phyloP scores from a whole-genome alignment of 306 rosid species.

The Quercus ilex region DNA sequence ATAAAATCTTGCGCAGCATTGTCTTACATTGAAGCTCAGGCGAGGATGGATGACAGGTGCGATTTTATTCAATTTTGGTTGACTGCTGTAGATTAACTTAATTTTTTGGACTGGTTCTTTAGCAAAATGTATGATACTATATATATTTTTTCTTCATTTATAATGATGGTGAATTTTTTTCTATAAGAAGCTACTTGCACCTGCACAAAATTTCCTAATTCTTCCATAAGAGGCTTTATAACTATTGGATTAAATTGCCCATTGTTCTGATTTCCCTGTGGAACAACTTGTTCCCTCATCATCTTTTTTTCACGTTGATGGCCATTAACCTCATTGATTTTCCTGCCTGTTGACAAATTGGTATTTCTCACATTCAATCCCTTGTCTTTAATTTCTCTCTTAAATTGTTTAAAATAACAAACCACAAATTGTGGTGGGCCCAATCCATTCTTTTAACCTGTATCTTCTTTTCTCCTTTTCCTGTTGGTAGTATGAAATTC shows the following conservation, averaged over 20 bases:
- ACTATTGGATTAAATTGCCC: neutral
- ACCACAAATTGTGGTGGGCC: neutral
- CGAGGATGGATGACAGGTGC: conserved; percentile 98
- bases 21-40: conserved; percentile 96
- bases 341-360: neutral
- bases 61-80: conserved; percentile 27
- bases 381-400: neutral
- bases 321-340: neutral
- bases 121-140: neutral
- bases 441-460: neutral
- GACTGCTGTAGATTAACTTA: neutral
- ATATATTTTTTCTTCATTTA: neutral
- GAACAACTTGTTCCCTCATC: neutral
- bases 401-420: neutral
- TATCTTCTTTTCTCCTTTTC: neutral
- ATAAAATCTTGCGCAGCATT: conserved; percentile 86
- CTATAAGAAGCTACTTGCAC: neutral
- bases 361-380: neutral
- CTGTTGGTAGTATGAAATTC: neutral
- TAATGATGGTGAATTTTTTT: neutral
- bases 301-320: neutral
- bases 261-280: neutral
- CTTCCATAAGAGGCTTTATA: neutral
- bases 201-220: neutral
- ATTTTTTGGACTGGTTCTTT: neutral